Conservation (phyloP, 306 rosid species). For the Glycyrrhiza uralensis region DNA sequence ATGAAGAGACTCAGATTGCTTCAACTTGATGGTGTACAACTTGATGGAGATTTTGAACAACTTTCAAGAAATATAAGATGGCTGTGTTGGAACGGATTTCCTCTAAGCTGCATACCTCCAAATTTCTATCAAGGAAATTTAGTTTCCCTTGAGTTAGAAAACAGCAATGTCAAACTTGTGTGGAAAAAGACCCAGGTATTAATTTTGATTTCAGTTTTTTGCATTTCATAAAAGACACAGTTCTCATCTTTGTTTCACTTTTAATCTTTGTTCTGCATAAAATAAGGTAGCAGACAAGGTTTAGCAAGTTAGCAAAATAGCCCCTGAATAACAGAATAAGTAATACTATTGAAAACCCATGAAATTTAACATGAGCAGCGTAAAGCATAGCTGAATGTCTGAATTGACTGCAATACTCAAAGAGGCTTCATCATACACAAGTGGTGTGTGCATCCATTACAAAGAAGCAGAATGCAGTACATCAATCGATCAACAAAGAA, state of each 20-base stretch:
- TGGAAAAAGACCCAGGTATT: slow-evolving; percentile 26
- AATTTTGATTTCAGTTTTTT: not conserved
- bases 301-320: too few species aligned
- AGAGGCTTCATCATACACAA: too few species aligned
- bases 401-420: too few species aligned
- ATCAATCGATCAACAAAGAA: too few species aligned
- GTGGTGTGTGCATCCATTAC: too few species aligned
- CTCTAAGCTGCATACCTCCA: not conserved
- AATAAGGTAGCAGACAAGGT: too few species aligned
- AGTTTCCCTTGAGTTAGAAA: slow-evolving; percentile 12
- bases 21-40: not conserved
- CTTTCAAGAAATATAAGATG: slow-evolving; percentile 8
- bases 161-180: not conserved
- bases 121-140: not conserved
- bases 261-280: too few species aligned
- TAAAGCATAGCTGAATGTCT: too few species aligned
- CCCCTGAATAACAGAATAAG: too few species aligned
- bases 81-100: slow-evolving; percentile 18
- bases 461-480: too few species aligned
- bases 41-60: slow-evolving; percentile 20
- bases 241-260: not conserved
- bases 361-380: too few species aligned
- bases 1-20: slow-evolving; percentile 29
- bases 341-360: too few species aligned
- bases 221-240: not conserved